Conservation (phyloP, 176 grass and related monocot genomes). For the Echinochloa phyllopogon region DNA sequence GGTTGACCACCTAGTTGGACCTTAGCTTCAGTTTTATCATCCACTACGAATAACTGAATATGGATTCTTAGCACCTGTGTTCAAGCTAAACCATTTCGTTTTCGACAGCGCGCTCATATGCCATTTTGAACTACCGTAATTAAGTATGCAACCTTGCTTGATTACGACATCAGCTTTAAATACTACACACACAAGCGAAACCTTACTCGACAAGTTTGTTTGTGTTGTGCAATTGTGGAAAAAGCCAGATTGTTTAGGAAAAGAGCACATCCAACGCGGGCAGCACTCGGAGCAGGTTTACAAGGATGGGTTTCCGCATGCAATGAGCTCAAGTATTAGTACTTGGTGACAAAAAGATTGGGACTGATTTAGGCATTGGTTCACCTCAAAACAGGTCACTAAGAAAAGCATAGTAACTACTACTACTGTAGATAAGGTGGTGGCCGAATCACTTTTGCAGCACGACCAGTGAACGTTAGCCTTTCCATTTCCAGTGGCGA, state of each 20-base stretch:
- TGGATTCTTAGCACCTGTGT: background rate
- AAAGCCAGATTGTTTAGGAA: background rate
- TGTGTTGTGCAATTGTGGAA: background rate
- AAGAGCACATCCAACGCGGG: background rate
- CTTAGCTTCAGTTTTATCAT: background rate
- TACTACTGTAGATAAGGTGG: background rate
- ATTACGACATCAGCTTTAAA: slow-evolving; percentile 16
- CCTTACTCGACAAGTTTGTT: background rate
- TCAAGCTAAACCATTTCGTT: background rate
- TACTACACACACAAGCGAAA: background rate
- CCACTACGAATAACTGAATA: background rate
- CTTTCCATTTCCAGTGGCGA: slow-evolving; percentile 7
- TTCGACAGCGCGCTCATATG: background rate
- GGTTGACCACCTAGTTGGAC: background rate
- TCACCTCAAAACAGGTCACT: background rate
- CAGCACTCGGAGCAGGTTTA: background rate
- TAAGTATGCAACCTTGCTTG: background rate
- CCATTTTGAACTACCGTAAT: background rate
- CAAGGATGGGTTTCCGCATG: slow-evolving; percentile 22
- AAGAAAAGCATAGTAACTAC: background rate
- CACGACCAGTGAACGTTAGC: background rate
- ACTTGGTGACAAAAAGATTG: no score
- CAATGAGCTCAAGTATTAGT: background rate
- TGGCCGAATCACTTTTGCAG: slow-evolving; percentile 5
- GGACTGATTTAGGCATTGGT: background rate